A percentile compares a stretch with the other conserved stretches of the same genome.
Evolutionary conservation across 1,139 yeast species (phyloP).

Genomic region (Yarrowia galli): DNA sequence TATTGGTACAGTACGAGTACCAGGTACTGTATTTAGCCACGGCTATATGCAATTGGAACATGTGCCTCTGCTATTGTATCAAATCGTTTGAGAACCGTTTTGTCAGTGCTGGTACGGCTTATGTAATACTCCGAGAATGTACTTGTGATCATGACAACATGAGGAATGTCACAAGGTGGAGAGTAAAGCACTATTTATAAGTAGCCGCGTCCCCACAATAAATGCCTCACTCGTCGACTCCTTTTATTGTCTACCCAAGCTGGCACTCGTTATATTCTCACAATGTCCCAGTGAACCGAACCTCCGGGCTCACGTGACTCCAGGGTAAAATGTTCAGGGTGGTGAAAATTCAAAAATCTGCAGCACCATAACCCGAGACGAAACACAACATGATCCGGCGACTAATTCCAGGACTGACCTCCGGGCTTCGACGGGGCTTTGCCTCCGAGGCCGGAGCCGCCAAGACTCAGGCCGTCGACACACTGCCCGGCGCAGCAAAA

Average conservation of each 20-base stretch:
- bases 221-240: background rate
- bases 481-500: conserved; percentile 45
- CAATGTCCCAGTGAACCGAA: background rate
- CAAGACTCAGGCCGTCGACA: conserved; percentile 17
- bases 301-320: conserved; percentile 26
- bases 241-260: too few species aligned
- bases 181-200: background rate
- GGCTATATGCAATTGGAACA: too few species aligned
- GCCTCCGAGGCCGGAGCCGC: conserved; percentile 39
- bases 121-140: too few species aligned
- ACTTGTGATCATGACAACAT: too few species aligned
- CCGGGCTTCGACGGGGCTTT: conserved; percentile 33
- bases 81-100: too few species aligned
- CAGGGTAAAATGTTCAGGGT: conserved; percentile 14
- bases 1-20: too few species aligned
- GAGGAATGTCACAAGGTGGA: background rate
- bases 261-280: too few species aligned
- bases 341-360: conserved; percentile 32
- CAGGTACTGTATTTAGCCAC: too few species aligned
- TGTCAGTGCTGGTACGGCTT: too few species aligned
- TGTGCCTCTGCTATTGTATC: too few species aligned
- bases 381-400: conserved; percentile 38
- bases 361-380: conserved; percentile 9
- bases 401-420: conserved; percentile 31
- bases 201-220: too few species aligned